Evolutionary conservation across 768 basidiomycete genomes (phyloP).

Genomic region (Exsudoporus frostii): DNA sequence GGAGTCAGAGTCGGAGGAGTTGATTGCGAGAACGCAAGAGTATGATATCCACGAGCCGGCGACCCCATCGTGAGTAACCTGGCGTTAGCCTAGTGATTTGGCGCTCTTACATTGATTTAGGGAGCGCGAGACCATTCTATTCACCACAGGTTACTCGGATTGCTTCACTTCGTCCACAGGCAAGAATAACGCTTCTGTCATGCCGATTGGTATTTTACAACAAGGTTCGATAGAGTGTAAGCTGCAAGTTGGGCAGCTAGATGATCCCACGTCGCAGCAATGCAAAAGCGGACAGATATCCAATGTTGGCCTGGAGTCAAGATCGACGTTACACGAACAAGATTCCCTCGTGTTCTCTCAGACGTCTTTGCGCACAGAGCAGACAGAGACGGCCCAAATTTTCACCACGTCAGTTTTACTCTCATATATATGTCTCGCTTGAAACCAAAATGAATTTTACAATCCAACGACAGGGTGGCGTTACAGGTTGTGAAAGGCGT

Average conservation of each 20-base stretch:
- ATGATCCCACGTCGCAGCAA: neutral
- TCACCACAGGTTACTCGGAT: neutral
- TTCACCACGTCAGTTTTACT: neutral
- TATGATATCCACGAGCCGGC: neutral
- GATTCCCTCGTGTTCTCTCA: neutral
- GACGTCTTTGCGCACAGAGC: neutral
- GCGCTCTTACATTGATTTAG: neutral
- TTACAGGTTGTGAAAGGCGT: neutral
- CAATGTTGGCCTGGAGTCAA: neutral
- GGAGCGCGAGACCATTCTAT: neutral
- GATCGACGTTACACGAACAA: neutral
- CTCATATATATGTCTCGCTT: neutral
- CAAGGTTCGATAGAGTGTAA: neutral
- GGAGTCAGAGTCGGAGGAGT: neutral
- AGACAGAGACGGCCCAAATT: neutral
- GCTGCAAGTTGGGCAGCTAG: neutral
- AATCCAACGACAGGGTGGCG: neutral
- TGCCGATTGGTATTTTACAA: neutral
- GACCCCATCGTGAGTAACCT: slow-evolving; percentile 2
- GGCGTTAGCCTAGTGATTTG: neutral
- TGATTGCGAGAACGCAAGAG: neutral
- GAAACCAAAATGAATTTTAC: neutral
- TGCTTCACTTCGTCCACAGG: neutral
- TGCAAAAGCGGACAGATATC: neutral
- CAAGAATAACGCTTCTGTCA: neutral